Percentiles rank a stretch among this genome's conserved stretches.
Evolutionary conservation across 2,329 filamentous ascomycete species (phyloP).

Genomic region (Drechslera avenae): DNA sequence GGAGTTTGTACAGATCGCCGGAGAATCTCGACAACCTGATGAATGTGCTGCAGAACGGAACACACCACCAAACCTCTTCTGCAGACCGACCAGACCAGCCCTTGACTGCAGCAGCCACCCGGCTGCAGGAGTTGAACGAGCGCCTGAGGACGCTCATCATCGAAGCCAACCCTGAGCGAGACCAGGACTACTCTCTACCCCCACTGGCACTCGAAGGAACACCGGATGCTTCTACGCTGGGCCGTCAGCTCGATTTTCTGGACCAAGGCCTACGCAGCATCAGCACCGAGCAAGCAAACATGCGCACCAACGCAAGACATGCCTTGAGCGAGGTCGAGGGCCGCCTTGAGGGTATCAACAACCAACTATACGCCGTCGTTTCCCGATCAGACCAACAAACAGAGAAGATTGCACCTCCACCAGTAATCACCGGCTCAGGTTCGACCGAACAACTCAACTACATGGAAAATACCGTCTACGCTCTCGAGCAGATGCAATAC

Average conservation of each 20-base stretch:
- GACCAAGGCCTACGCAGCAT: constrained; percentile 68
- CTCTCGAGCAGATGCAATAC: constrained; percentile 45
- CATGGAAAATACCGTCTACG: constrained; percentile 65
- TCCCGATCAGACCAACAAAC: constrained; percentile 55
- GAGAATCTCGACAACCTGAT: constrained; percentile 64
- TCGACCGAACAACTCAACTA: constrained; percentile 72
- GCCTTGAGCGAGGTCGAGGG: constrained; percentile 45
- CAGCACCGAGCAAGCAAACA: constrained; percentile 58
- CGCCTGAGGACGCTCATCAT: constrained; percentile 71
- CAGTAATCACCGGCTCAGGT: constrained; percentile 61
- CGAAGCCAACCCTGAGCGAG: constrained; percentile 61
- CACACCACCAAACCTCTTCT: constrained; percentile 33
- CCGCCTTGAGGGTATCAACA: constrained; percentile 60
- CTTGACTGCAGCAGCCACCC: constrained; percentile 67
- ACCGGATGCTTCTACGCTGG: constrained; percentile 41
- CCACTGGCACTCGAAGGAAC: constrained; percentile 27
- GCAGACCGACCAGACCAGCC: constrained; percentile 52
- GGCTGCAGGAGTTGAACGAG: constrained; percentile 70
- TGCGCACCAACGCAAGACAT: constrained; percentile 36
- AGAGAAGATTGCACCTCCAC: constrained; percentile 61
- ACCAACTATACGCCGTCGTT: constrained; percentile 61
- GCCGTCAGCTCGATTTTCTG: constrained; percentile 72
- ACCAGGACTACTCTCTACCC: constrained; percentile 39
- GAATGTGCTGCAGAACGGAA: constrained; percentile 46
- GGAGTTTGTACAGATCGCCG: constrained; percentile 71